Percentiles rank a stretch among this genome's conserved stretches.
phyloP scores from a whole-genome alignment of 257 asterid species.

The Solanum neorickii region DNA sequence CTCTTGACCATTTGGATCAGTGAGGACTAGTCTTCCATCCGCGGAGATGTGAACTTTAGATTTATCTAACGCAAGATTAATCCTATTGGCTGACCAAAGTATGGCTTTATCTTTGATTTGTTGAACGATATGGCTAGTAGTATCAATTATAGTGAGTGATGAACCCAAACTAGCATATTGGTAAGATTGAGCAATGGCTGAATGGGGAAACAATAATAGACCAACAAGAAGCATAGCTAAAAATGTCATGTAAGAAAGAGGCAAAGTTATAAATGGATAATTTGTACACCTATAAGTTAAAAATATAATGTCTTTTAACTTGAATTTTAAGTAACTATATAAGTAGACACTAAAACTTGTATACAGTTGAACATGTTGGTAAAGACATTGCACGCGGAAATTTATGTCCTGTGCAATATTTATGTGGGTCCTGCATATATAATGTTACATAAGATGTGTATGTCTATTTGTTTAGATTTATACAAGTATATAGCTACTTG shows the following conservation, averaged over 20 bases:
- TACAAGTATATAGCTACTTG: no score
- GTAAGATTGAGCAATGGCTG: not conserved
- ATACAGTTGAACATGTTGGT: no score
- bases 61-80: not conserved
- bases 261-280: not conserved
- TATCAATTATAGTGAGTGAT: not conserved
- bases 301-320: not conserved
- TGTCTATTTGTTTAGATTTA: no score
- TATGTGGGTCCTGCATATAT: no score
- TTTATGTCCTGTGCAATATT: no score
- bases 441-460: no score
- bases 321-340: no score
- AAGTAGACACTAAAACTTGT: no score
- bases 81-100: constrained; percentile 2
- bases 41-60: not conserved
- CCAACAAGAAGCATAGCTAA: not conserved
- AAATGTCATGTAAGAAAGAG: not conserved
- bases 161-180: not conserved
- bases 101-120: not conserved
- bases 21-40: not conserved
- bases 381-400: no score
- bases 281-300: not conserved
- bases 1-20: not conserved
- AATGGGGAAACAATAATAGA: not conserved
- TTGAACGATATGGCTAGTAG: constrained; percentile 3